phyloP scores from a whole-genome alignment of 2,329 filamentous ascomycete genomes.

The Penicillium sp. region DNA sequence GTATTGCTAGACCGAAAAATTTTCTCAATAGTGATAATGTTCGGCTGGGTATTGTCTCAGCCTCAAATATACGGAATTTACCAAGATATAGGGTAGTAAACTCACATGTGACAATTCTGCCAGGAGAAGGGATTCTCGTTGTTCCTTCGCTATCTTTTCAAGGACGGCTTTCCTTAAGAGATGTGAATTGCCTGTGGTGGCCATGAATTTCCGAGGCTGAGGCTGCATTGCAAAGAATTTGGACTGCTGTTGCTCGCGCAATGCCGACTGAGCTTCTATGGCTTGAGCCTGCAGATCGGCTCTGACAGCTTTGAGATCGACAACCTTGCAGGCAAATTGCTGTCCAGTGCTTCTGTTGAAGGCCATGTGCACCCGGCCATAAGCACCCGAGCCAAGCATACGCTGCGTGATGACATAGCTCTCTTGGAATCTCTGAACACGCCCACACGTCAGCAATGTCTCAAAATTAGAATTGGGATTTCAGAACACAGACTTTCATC shows the following conservation, averaged over 20 bases:
- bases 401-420: constrained; percentile 45
- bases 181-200: not conserved
- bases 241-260: constrained; percentile 9
- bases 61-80: not conserved
- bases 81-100: not conserved
- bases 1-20: constrained; percentile 58
- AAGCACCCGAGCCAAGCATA: constrained; percentile 48
- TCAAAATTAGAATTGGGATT: not conserved
- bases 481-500: constrained; percentile 35
- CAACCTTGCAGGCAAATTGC: constrained; percentile 53
- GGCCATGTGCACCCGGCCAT: constrained; percentile 50
- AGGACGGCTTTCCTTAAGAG: not conserved
- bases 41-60: constrained; percentile 49
- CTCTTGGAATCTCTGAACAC: constrained; percentile 35
- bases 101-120: constrained; percentile 57
- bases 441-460: not conserved
- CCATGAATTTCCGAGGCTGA: not conserved
- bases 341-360: constrained; percentile 35
- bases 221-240: constrained; percentile 11
- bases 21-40: constrained; percentile 62
- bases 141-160: constrained; percentile 18
- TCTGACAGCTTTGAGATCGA: constrained; percentile 42
- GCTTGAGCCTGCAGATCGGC: constrained; percentile 10
- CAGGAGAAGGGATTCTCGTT: constrained; percentile 52
- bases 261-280: not conserved